These are phyloP conservation scores for Limtongia smithiae DNA, from an alignment of 805 yeast genomes.

Conservation along the genomic window DNA sequence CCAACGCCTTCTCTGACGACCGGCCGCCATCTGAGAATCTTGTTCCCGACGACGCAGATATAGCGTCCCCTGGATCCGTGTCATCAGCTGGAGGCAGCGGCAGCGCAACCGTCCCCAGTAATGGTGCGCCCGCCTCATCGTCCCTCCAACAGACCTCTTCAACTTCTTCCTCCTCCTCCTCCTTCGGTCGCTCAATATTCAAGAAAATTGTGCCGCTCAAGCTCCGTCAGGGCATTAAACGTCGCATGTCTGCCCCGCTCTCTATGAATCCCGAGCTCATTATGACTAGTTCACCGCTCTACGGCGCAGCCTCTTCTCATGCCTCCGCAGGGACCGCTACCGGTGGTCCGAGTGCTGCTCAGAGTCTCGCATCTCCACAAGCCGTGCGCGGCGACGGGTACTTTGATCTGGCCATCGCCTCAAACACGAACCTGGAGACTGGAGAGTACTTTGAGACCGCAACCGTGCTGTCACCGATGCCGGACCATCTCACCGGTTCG, in stretches of 20 bases:
- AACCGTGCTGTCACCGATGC: neutral
- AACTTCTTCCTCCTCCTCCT: neutral
- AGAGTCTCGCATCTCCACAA: neutral
- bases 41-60: neutral
- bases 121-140: neutral
- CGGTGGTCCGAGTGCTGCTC: neutral
- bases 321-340: neutral
- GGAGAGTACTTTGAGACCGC: slow-evolving; percentile 1
- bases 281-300: slow-evolving; percentile 4
- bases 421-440: slow-evolving; percentile 20
- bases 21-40: neutral
- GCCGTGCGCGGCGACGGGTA: slow-evolving; percentile 8
- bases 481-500: too few species aligned
- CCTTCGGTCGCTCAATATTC: slow-evolving; percentile 17
- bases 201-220: slow-evolving; percentile 26
- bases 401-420: slow-evolving; percentile 19
- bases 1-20: slow-evolving; percentile 22
- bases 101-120: neutral
- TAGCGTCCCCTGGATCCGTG: neutral
- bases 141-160: neutral
- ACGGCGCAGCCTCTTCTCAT: neutral
- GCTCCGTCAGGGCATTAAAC: slow-evolving; percentile 13
- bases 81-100: neutral
- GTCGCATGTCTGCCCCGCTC: slow-evolving; percentile 26
- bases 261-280: neutral